phyloP scores from a whole-genome alignment of 345 rosid genomes.

The Ailanthus altissimus region DNA sequence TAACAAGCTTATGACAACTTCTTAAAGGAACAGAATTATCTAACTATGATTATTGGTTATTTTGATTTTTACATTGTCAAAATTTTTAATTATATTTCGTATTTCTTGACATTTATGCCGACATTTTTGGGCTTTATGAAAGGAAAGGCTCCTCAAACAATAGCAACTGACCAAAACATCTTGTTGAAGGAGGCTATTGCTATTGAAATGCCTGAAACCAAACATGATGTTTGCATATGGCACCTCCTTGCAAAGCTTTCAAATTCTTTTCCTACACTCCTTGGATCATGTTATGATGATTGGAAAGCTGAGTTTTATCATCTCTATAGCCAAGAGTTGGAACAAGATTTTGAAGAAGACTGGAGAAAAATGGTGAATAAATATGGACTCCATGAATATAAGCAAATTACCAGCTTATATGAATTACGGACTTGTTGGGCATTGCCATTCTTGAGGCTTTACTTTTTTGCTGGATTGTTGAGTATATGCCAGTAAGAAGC shows the following conservation, averaged over 20 bases:
- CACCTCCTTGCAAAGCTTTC: constrained; percentile 54
- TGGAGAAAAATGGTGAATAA: constrained; percentile 53
- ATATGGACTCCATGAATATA: constrained; percentile 49
- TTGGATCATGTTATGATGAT: constrained; percentile 49
- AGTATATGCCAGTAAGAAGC: constrained; percentile 40
- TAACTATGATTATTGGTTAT: neutral
- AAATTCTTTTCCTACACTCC: constrained; percentile 52
- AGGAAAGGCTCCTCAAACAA: constrained; percentile 54
- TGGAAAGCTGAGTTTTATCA: constrained; percentile 55
- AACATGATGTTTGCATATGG: constrained; percentile 56
- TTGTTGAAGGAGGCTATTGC: constrained; percentile 62
- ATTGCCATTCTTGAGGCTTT: constrained; percentile 51
- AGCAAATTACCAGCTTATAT: constrained; percentile 53
- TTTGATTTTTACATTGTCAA: constrained; percentile 1
- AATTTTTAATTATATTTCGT: neutral
- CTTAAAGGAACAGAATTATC: neutral
- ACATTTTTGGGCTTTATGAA: constrained; percentile 57
- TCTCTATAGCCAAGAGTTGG: constrained; percentile 38
- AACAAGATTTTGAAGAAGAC: constrained; percentile 49
- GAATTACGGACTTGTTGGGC: constrained; percentile 56
- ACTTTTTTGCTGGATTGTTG: constrained; percentile 55
- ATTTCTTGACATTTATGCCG: constrained; percentile 32
- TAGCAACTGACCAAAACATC: constrained; percentile 57
- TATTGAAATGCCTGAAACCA: constrained; percentile 47
- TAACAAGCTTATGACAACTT: constrained; percentile 23